Evolutionary conservation across 495 filamentous ascomycete genomes (phyloP).

Genomic region (Hypoxylon trugodes): DNA sequence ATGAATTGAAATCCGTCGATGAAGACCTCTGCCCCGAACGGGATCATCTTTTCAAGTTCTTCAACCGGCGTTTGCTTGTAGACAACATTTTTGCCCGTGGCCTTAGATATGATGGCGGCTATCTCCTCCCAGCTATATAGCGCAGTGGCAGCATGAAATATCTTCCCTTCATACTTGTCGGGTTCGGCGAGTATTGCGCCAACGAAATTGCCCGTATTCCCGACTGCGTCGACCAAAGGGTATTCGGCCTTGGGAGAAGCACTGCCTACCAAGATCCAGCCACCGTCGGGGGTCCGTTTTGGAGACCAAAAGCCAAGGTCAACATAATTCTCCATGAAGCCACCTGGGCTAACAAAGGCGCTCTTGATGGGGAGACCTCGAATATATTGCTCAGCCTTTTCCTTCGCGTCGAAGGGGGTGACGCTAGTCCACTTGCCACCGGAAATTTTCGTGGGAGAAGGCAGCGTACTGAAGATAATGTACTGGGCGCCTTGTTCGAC

Average conservation of each 20-base stretch:
- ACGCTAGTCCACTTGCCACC: constrained; percentile 49
- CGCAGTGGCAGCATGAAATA: constrained; percentile 50
- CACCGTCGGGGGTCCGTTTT: constrained; percentile 40
- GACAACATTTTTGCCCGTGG: constrained; percentile 55
- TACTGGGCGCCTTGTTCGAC: constrained; percentile 54
- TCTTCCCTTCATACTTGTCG: constrained; percentile 59
- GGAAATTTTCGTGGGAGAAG: constrained; percentile 45
- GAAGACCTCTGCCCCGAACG: constrained; percentile 42
- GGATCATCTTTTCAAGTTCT: constrained; percentile 46
- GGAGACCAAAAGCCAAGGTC: constrained; percentile 42
- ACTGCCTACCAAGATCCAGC: constrained; percentile 43
- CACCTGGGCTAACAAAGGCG: constrained; percentile 54
- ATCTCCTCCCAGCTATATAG: constrained; percentile 52
- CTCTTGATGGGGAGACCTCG: constrained; percentile 48
- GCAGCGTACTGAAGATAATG: constrained; percentile 61
- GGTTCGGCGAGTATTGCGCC: constrained; percentile 61
- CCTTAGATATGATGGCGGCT: constrained; percentile 47
- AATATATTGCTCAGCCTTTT: constrained; percentile 53
- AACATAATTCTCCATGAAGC: constrained; percentile 62
- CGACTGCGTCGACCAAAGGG: constrained; percentile 56
- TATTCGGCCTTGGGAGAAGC: constrained; percentile 42
- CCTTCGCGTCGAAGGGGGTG: constrained; percentile 57
- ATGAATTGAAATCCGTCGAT: constrained; percentile 47
- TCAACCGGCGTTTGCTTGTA: constrained; percentile 55
- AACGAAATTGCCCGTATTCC: constrained; percentile 62